Percentiles rank a stretch among this genome's conserved stretches.
These are phyloP conservation scores for Ustilago tritici DNA, from an alignment of 1,284 basidiomycete genomes.

Conservation along the genomic window DNA sequence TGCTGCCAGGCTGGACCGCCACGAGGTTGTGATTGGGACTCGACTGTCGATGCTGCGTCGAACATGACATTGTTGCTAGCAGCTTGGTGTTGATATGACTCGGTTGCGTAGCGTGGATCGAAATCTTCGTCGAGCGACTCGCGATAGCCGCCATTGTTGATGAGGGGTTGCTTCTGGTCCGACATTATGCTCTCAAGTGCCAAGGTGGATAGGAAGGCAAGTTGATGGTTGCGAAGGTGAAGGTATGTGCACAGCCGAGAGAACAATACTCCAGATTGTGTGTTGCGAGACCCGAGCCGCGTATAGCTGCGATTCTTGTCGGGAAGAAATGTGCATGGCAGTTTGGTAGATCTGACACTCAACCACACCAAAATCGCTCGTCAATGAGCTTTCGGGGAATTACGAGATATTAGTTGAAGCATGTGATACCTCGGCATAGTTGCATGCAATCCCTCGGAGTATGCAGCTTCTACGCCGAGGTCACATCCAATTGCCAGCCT, in stretches of 20 bases:
- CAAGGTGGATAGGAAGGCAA: background rate
- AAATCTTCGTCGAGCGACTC: conserved; percentile 52
- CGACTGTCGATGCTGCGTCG: conserved; percentile 40
- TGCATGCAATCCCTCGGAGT: too few species aligned
- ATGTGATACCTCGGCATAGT: too few species aligned
- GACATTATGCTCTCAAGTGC: conserved; percentile 20
- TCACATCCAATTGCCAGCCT: too few species aligned
- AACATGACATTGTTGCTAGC: conserved; percentile 42
- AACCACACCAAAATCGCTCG: background rate
- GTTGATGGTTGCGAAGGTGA: background rate
- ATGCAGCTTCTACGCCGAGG: too few species aligned
- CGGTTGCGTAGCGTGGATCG: conserved; percentile 60
- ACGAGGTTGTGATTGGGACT: conserved; percentile 32
- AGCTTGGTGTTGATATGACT: conserved; percentile 53
- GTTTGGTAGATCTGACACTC: conserved; percentile 4
- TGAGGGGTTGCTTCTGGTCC: conserved; percentile 42
- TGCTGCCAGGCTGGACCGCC: conserved; percentile 26
- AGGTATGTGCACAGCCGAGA: background rate
- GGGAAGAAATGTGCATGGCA: background rate
- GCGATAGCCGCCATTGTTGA: conserved; percentile 32
- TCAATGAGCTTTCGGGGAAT: too few species aligned
- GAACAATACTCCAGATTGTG: conserved; percentile 1
- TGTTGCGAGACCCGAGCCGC: conserved; percentile 14
- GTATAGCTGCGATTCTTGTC: background rate
- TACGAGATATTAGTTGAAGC: too few species aligned